phyloP scores from a whole-genome alignment of 176 grass and related monocot species.

The Thalia dealbata region DNA sequence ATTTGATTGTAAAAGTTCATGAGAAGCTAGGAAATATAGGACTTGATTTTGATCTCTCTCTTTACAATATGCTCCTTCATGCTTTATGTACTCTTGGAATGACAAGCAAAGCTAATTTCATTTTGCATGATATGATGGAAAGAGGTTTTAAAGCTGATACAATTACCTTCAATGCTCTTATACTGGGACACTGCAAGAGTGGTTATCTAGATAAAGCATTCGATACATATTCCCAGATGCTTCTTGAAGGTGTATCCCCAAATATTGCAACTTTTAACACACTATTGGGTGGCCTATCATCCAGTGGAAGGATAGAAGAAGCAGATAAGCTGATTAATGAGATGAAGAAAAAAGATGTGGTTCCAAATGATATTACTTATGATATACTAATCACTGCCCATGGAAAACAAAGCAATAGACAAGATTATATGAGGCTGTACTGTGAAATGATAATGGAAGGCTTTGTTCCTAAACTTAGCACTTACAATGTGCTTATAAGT shows the following conservation, averaged over 20 bases:
- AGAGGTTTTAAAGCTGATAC: conserved; percentile 52
- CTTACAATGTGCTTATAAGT: conserved; percentile 75
- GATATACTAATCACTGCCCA: conserved; percentile 74
- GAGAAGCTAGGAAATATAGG: conserved; percentile 47
- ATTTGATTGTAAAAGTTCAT: conserved; percentile 57
- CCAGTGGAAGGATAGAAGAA: conserved; percentile 54
- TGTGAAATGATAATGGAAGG: conserved; percentile 80
- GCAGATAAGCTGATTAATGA: conserved; percentile 47
- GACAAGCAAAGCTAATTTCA: conserved; percentile 45
- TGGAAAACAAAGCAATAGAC: conserved; percentile 64
- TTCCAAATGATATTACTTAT: conserved; percentile 59
- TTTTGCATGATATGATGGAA: conserved; percentile 63
- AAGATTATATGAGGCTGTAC: conserved; percentile 61
- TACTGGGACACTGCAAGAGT: conserved; percentile 83
- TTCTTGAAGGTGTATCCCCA: conserved; percentile 40
- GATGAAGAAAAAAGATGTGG: conserved; percentile 47
- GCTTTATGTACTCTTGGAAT: conserved; percentile 64
- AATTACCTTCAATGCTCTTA: conserved; percentile 70
- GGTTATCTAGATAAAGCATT: conserved; percentile 56
- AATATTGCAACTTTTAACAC: conserved; percentile 79
- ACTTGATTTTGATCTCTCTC: conserved; percentile 36
- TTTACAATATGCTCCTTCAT: conserved; percentile 64
- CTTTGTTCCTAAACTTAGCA: conserved; percentile 87
- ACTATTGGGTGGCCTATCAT: conserved; percentile 69
- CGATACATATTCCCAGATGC: conserved; percentile 56